Evolutionary conservation across 2,329 filamentous ascomycete species (phyloP).

Genomic region (Trichoderma sp.): DNA sequence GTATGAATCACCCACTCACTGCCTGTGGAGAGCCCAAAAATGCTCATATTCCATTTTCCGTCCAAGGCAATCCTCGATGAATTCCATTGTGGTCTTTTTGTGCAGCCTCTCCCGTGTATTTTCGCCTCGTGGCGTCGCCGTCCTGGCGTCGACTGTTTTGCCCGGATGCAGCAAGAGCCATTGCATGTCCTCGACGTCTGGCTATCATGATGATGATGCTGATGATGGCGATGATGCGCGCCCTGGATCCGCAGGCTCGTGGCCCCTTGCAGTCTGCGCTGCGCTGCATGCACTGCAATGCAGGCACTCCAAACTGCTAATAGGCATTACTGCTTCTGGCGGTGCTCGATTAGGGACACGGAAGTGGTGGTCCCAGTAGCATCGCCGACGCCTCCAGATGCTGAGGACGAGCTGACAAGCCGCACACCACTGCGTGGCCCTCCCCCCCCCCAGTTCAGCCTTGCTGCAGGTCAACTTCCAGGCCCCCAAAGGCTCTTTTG

Average conservation of each 20-base stretch:
- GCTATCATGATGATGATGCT: slow-evolving; percentile 14
- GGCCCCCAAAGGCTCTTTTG: slow-evolving; percentile 24
- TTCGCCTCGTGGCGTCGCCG: neutral
- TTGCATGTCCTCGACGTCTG: neutral
- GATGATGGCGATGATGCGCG: slow-evolving; percentile 13
- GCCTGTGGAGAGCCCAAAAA: neutral
- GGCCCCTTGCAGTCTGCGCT: slow-evolving; percentile 14
- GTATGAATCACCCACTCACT: neutral
- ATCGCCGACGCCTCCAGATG: neutral
- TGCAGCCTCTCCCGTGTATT: neutral
- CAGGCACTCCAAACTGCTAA: neutral
- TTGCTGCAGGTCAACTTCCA: slow-evolving; percentile 27
- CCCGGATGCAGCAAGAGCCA: slow-evolving; percentile 20
- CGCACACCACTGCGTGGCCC: slow-evolving; percentile 10
- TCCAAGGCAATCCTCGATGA: neutral
- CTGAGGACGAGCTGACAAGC: slow-evolving; percentile 22
- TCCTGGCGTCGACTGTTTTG: slow-evolving; percentile 18
- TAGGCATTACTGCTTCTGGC: neutral
- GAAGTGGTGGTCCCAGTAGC: neutral
- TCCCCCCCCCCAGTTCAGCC: slow-evolving; percentile 24
- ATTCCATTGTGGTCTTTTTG: neutral
- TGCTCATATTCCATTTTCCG: neutral
- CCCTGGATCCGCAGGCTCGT: neutral
- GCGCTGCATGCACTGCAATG: neutral
- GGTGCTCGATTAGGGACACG: neutral